Evolutionary conservation across 345 rosid genomes (phyloP).

Genomic region (Eucalyptus caleyi): DNA sequence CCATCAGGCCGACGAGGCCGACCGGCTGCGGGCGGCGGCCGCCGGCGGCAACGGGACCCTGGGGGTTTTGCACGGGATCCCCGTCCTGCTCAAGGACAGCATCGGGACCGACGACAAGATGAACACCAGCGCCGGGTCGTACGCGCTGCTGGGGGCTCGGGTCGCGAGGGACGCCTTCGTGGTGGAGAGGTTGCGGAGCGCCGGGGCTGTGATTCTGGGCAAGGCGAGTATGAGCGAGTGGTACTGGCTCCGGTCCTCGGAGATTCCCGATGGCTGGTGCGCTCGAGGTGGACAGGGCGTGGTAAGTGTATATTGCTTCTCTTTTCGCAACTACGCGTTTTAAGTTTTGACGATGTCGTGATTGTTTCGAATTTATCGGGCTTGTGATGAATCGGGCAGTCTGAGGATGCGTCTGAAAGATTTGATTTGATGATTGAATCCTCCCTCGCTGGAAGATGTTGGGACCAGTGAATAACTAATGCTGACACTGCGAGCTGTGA

Average conservation of each 20-base stretch:
- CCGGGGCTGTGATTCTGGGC: slow-evolving; percentile 27
- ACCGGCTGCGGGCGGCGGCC: background rate
- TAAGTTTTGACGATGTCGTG: background rate
- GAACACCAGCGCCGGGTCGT: slow-evolving; percentile 20
- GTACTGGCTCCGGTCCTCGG: slow-evolving; percentile 1
- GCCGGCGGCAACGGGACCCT: background rate
- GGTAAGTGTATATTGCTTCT: background rate
- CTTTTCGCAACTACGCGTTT: background rate
- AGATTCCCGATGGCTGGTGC: slow-evolving; percentile 15
- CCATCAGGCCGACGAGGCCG: slow-evolving; percentile 6
- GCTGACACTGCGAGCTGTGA: background rate
- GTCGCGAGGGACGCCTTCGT: slow-evolving; percentile 19
- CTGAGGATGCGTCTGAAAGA: background rate
- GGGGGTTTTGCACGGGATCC: slow-evolving; percentile 27
- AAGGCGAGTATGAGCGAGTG: slow-evolving; percentile 20
- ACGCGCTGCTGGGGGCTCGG: slow-evolving; percentile 15
- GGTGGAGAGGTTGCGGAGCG: slow-evolving; percentile 17
- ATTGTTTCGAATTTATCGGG: background rate
- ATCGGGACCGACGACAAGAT: slow-evolving; percentile 7
- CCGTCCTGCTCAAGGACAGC: slow-evolving; percentile 31
- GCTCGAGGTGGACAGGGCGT: slow-evolving; percentile 19
- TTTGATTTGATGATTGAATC: background rate
- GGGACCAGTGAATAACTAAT: background rate
- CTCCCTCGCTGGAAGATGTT: background rate
- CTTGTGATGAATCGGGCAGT: background rate